phyloP scores from a whole-genome alignment of 1,139 yeast species.

The Candida mesenterica region DNA sequence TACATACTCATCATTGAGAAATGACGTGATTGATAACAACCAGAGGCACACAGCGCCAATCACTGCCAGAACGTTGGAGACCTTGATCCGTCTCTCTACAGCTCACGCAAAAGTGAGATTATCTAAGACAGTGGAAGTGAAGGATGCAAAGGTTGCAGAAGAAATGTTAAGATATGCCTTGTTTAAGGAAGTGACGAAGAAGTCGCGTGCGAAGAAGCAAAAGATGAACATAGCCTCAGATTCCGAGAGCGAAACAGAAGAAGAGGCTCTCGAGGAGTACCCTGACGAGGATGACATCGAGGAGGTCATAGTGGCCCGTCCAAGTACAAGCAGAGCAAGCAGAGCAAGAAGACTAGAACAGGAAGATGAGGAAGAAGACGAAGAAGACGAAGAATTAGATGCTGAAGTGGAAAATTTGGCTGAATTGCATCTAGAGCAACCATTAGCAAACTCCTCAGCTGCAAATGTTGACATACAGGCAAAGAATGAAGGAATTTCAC shows the following conservation, averaged over 20 bases:
- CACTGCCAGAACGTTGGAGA: conserved; percentile 96
- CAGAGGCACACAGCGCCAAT: conserved; percentile 90
- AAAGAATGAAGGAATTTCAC: conserved; percentile 34
- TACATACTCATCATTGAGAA: conserved; percentile 78
- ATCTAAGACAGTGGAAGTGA: conserved; percentile 67
- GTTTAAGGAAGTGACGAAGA: conserved; percentile 67
- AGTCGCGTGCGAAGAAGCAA: conserved; percentile 33
- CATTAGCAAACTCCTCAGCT: conserved; percentile 21
- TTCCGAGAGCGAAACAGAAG: conserved; percentile 15
- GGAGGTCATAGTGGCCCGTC: conserved; percentile 13
- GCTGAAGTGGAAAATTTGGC: conserved; percentile 19
- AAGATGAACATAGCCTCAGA: conserved; percentile 19
- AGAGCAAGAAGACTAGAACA: too few relatives aligned
- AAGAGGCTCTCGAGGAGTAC: conserved; percentile 20
- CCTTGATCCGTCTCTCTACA: conserved; percentile 89
- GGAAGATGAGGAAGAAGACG: conserved; percentile 12
- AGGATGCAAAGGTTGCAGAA: conserved; percentile 87
- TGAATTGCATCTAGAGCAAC: conserved; percentile 24
- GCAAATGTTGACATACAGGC: conserved; percentile 21
- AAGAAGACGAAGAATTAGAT: conserved; percentile 21
- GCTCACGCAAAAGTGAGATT: conserved; percentile 96
- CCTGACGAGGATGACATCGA: conserved; percentile 15
- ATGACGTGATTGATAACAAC: conserved; percentile 68
- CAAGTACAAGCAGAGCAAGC: conserved; percentile 11
- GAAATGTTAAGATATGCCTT: conserved; percentile 81